Base-by-base conservation (phyloP, 2,329 filamentous ascomycete species). In the Colletotrichum destructivum region DNA sequence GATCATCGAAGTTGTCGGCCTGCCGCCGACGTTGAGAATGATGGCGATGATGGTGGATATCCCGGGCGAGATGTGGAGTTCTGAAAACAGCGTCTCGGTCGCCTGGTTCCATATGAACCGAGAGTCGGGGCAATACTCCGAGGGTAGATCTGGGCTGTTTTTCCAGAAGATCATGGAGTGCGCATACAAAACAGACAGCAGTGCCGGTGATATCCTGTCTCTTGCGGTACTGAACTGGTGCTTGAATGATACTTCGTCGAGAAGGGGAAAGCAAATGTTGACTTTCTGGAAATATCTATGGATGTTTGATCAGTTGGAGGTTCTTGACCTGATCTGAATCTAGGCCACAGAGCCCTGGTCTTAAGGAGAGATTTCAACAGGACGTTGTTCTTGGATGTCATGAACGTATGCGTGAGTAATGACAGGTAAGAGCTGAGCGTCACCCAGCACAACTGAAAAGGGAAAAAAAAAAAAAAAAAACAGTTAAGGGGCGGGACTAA, bases 51-150 rank as follows among this genome's bases (percentile, higher is more conserved):
- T 85, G 1, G 88, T 89, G 0, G 89, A 88, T 54, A 91, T 81
- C 0, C 89, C 88, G 0, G 89, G 89, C 0, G 87, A 87, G 2
- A 89, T 84, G 56, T 89, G 86, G 8, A 91, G 85, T 67, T 91
- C 89, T 0, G 86, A 88, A 71, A 90, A 89, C 3, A 90, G 81
- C 0, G 89, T 88, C 64, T 88, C 88, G 18, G 86, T 88, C 5
- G 89, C 89, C 69, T 90, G 84, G 71, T 91, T 91, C 84, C 90
- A 90, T 12, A 89, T 86, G 75, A 90, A 91, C 38, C 88, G 85
- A 55, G 84, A 83, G 75, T 92, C 89, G 0, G 89, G 89, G 62
- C 86, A 83, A 5, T 85, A 84, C 67, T 88, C 84, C 6, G 79
- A 79, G 8, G 82, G 79, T 7, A 87, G 76, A 5, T 82, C 79